phyloP scores from a whole-genome alignment of 2,329 filamentous ascomycete genomes.

The Colletotrichum truncatum region DNA sequence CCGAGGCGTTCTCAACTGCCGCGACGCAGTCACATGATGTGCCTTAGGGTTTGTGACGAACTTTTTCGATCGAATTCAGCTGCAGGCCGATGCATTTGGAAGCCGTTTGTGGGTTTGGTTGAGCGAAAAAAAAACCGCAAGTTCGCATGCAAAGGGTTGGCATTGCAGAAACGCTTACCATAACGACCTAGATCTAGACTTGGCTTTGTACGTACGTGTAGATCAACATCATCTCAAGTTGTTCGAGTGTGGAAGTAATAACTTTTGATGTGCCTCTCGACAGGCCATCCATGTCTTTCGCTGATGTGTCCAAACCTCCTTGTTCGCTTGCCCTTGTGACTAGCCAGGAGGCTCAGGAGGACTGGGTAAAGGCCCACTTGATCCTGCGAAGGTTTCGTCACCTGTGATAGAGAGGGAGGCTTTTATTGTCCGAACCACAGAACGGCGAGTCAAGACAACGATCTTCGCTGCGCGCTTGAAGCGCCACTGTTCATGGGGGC shows the following conservation, averaged over 20 bases:
- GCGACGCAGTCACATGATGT: background rate
- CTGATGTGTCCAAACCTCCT: background rate
- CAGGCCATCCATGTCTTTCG: background rate
- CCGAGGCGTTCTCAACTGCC: background rate
- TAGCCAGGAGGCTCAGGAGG: too few relatives aligned
- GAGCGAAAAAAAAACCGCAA: background rate
- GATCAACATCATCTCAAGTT: background rate
- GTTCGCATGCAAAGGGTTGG: background rate
- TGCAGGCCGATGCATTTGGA: too few relatives aligned
- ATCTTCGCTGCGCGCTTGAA: too few relatives aligned
- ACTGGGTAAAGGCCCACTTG: too few relatives aligned
- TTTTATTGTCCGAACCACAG: too few relatives aligned
- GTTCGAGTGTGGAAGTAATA: background rate
- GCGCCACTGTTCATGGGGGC: background rate
- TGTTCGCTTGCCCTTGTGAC: background rate
- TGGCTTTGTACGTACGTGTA: background rate
- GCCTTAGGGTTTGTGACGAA: background rate
- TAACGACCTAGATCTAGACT: background rate
- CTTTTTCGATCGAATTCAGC: too few relatives aligned
- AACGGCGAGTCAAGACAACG: too few relatives aligned
- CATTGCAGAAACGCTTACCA: background rate
- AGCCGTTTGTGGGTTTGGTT: too few relatives aligned
- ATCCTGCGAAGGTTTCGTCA: too few relatives aligned
- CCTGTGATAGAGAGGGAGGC: too few relatives aligned
- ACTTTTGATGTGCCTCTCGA: background rate